These are phyloP conservation scores for Tolypocladium pustulatum DNA, from an alignment of 2,329 filamentous ascomycete genomes.

Conservation along the genomic window DNA sequence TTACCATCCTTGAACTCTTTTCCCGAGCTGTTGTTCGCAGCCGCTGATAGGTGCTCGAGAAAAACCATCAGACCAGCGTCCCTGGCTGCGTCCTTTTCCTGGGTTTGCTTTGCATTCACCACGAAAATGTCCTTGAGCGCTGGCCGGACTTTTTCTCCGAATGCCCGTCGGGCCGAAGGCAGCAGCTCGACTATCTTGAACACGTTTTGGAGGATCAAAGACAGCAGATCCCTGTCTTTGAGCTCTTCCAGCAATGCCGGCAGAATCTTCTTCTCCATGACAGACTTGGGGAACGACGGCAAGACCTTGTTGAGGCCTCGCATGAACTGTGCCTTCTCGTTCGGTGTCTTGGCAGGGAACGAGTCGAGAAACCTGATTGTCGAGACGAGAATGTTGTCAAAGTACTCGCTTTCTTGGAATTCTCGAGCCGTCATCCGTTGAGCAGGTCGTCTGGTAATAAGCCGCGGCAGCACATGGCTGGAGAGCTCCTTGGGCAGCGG, in stretches of 20 bases:
- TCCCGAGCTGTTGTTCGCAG: slow-evolving; percentile 73
- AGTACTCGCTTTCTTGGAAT: slow-evolving; percentile 92
- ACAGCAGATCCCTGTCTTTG: slow-evolving; percentile 81
- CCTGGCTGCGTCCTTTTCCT: slow-evolving; percentile 70
- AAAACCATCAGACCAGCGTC: slow-evolving; percentile 89
- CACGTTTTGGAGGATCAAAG: slow-evolving; percentile 78
- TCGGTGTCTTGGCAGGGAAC: slow-evolving; percentile 81
- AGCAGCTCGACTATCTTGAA: slow-evolving; percentile 80
- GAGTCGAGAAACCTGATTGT: slow-evolving; percentile 92
- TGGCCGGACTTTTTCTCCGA: slow-evolving; percentile 80
- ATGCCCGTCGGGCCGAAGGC: slow-evolving; percentile 65
- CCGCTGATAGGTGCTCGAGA: slow-evolving; percentile 67
- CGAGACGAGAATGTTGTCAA: slow-evolving; percentile 92
- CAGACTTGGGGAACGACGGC: slow-evolving; percentile 83
- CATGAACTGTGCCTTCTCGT: slow-evolving; percentile 87
- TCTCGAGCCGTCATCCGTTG: slow-evolving; percentile 80
- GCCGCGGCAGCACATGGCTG: slow-evolving; percentile 64
- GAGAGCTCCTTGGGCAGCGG: slow-evolving; percentile 71
- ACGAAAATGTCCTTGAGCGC: slow-evolving; percentile 76
- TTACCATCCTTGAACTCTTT: slow-evolving; percentile 90
- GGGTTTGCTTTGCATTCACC: slow-evolving; percentile 39
- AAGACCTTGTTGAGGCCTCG: slow-evolving; percentile 78
- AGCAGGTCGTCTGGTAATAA: slow-evolving; percentile 80
- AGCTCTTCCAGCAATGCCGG: slow-evolving; percentile 84
- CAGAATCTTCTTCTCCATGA: slow-evolving; percentile 89